Percentiles rank a stretch among this genome's conserved stretches.
Conservation (phyloP, 2,329 filamentous ascomycete species). For the Pseudogymnoascus sp. region DNA sequence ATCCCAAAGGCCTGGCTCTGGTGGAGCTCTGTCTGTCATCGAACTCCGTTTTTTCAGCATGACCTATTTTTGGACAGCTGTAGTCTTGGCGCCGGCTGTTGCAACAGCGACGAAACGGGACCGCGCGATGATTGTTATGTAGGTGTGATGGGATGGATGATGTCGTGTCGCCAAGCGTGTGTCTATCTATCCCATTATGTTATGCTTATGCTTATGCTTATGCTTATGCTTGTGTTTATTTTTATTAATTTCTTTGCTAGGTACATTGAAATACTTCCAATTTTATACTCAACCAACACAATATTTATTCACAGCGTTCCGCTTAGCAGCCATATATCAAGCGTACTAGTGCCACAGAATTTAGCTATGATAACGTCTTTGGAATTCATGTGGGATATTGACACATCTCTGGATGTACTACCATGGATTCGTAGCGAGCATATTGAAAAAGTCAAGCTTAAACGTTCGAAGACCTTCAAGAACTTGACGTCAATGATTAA, state of each 20-base stretch:
- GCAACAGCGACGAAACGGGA: neutral
- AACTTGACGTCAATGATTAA: no score
- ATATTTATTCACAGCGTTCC: neutral
- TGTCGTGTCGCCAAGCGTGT: neutral
- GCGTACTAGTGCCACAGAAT: neutral
- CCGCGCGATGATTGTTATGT: neutral
- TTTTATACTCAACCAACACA: neutral
- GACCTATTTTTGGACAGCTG: neutral
- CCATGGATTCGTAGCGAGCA: no score
- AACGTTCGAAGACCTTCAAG: no score
- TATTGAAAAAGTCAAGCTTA: no score
- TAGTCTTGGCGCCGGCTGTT: neutral
- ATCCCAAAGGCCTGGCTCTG: neutral
- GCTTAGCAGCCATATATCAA: no score
- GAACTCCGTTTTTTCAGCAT: neutral
- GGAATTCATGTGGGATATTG: neutral
- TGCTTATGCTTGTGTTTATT: neutral
- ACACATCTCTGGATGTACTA: no score
- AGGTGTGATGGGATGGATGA: neutral
- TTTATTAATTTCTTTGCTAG: neutral
- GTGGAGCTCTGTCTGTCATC: neutral
- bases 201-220: no score
- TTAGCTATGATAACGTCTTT: neutral
- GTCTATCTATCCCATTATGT: neutral
- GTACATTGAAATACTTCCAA: neutral